Evolutionary conservation across 345 rosid genomes (phyloP).

Genomic region (Populus davidiana): DNA sequence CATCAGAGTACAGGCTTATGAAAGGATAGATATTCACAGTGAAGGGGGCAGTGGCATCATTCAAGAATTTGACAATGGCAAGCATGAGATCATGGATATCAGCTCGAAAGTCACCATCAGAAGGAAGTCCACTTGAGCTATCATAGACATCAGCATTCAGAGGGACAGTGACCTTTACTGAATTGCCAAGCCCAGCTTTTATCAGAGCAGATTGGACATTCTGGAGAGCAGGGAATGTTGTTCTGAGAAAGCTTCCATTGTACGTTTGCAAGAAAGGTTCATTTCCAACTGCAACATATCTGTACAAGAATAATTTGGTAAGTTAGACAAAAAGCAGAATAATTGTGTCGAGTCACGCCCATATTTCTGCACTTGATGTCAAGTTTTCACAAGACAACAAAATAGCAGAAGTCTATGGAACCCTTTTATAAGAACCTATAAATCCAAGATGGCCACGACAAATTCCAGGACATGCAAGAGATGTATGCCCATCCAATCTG

Average conservation of each 20-base stretch:
- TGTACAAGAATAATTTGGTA: constrained; percentile 13
- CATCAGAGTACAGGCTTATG: constrained; percentile 71
- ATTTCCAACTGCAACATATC: constrained; percentile 85
- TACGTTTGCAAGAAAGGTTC: constrained; percentile 80
- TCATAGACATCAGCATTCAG: constrained; percentile 84
- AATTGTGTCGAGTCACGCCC: neutral
- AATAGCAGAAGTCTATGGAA: neutral
- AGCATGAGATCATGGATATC: constrained; percentile 65
- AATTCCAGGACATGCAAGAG: neutral
- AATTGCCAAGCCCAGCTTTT: constrained; percentile 73
- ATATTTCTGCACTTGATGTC: neutral
- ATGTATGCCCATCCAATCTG: neutral
- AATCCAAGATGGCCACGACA: neutral
- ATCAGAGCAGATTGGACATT: constrained; percentile 84
- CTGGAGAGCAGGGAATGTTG: constrained; percentile 78
- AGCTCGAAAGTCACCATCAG: constrained; percentile 68
- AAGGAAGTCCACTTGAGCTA: constrained; percentile 55
- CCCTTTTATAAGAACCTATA: neutral
- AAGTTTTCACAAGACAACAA: neutral
- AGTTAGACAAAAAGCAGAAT: neutral
- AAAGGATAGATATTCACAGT: constrained; percentile 90
- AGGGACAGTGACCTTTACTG: constrained; percentile 76
- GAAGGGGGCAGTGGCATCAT: constrained; percentile 50
- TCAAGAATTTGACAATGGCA: constrained; percentile 58
- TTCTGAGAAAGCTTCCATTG: constrained; percentile 48